Conservation (phyloP, 768 basidiomycete species). For the Tylopilus felleus region DNA sequence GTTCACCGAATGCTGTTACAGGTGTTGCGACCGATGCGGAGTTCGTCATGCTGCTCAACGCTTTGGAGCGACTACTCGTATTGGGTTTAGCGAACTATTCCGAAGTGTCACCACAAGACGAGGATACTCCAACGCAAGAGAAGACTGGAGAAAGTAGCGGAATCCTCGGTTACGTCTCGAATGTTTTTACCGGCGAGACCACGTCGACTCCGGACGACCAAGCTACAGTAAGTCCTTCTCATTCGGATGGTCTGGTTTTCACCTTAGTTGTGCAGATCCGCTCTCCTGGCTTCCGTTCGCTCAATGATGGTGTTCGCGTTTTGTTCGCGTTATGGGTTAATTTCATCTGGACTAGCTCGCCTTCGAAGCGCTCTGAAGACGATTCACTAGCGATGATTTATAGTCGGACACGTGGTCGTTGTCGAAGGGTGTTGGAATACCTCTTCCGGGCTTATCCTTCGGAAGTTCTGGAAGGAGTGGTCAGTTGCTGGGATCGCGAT, state of each 20-base stretch:
- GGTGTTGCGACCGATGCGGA: slow-evolving; percentile 72
- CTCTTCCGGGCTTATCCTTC: slow-evolving; percentile 76
- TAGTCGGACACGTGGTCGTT: slow-evolving; percentile 61
- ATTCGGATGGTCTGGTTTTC: neutral
- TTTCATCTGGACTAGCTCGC: slow-evolving; percentile 47
- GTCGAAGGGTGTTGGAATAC: slow-evolving; percentile 78
- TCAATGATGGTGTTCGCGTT: slow-evolving; percentile 79
- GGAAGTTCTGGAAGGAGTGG: slow-evolving; percentile 80
- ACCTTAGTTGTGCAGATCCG: slow-evolving; percentile 41
- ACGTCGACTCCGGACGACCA: slow-evolving; percentile 50
- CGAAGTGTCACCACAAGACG: slow-evolving; percentile 50
- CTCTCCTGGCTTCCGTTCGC: slow-evolving; percentile 70
- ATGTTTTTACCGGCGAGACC: slow-evolving; percentile 81
- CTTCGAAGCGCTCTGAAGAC: slow-evolving; percentile 51
- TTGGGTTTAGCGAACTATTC: slow-evolving; percentile 62
- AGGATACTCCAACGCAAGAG: slow-evolving; percentile 51
- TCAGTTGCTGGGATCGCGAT: slow-evolving; percentile 78
- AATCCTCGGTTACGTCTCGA: slow-evolving; percentile 85
- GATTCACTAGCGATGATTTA: slow-evolving; percentile 69
- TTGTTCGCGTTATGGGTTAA: slow-evolving; percentile 74
- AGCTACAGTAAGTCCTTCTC: slow-evolving; percentile 45
- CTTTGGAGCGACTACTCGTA: slow-evolving; percentile 76
- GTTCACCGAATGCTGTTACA: slow-evolving; percentile 40
- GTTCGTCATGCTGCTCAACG: slow-evolving; percentile 78
- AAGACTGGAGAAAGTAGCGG: slow-evolving; percentile 60